These are phyloP conservation scores for Pichia inconspicua DNA, from an alignment of 1,139 yeast genomes.

Conservation along the genomic window DNA sequence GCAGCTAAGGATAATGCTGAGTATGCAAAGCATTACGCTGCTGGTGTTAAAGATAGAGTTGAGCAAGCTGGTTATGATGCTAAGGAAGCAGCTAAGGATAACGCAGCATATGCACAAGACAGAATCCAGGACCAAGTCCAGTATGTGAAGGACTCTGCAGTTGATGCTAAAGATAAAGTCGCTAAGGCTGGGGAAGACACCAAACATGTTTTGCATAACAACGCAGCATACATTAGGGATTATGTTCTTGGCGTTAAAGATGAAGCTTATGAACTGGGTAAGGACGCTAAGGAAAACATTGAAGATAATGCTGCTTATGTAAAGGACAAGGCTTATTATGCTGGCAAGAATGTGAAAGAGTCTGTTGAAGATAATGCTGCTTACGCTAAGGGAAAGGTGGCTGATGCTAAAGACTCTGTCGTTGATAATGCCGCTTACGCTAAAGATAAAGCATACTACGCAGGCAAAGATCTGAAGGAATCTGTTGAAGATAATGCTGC, in stretches of 20 bases:
- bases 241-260: constrained; percentile 30
- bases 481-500: constrained; percentile 1
- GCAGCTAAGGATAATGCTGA: constrained; percentile 12
- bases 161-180: constrained; percentile 2
- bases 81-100: constrained; percentile 7
- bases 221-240: constrained; percentile 40
- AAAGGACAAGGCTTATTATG: constrained; percentile 8
- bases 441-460: constrained; percentile 7
- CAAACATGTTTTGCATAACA: constrained; percentile 9
- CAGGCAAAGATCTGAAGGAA: constrained; percentile 9
- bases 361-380: constrained; percentile 5
- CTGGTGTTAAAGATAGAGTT: constrained; percentile 3
- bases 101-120: constrained; percentile 16
- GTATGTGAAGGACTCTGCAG: not conserved
- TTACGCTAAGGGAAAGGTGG: not conserved
- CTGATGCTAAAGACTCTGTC: constrained; percentile 1
- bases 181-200: constrained; percentile 12
- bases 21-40: constrained; percentile 12
- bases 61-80: constrained; percentile 10
- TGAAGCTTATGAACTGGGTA: constrained; percentile 10
- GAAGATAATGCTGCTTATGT: constrained; percentile 7
- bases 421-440: constrained; percentile 6
- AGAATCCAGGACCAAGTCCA: constrained; percentile 11
- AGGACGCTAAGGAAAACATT: constrained; percentile 2
- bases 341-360: constrained; percentile 16